A percentile compares a stretch with the other conserved stretches of the same genome.
phyloP scores from a whole-genome alignment of 2,329 filamentous ascomycete genomes.

The Helotiales sp. region DNA sequence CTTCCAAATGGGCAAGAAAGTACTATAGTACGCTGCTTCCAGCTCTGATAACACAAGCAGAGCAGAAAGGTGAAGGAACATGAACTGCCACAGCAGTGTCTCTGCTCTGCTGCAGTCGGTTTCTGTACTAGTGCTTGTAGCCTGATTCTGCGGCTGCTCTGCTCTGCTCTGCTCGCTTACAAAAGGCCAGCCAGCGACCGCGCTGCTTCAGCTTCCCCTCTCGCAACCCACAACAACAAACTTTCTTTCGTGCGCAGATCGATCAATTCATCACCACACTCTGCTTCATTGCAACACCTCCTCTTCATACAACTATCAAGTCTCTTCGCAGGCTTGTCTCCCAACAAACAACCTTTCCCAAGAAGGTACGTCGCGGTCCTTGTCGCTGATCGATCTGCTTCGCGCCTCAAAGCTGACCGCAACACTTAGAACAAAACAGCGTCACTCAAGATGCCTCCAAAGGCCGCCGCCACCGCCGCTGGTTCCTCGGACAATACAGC shows the following conservation, averaged over 20 bases:
- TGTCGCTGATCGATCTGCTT: not conserved
- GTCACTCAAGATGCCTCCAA: constrained; percentile 2
- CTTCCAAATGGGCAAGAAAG: not conserved
- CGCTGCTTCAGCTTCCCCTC: not conserved
- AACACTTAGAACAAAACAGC: not conserved
- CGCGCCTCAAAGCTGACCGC: not conserved
- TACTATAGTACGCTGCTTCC: not conserved
- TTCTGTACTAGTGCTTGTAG: not conserved
- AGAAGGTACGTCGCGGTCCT: not conserved
- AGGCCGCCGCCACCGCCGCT: not conserved
- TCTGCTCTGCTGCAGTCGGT: not conserved
- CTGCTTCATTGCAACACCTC: not conserved
- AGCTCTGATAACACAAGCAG: not conserved
- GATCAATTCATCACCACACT: not conserved
- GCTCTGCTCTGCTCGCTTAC: constrained; percentile 5
- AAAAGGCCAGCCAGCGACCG: not conserved
- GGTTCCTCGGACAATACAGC: not conserved
- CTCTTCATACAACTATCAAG: not conserved
- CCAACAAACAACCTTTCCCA: not conserved
- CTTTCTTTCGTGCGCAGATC: not conserved
- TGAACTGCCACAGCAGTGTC: not conserved
- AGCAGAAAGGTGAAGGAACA: not conserved
- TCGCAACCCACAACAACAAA: not conserved
- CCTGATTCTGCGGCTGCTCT: constrained; percentile 6
- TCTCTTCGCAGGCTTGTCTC: not conserved